These are phyloP conservation scores for Dissophora ornata DNA, from an alignment of 192 early-diverging fungal genomes.

Conservation along the genomic window DNA sequence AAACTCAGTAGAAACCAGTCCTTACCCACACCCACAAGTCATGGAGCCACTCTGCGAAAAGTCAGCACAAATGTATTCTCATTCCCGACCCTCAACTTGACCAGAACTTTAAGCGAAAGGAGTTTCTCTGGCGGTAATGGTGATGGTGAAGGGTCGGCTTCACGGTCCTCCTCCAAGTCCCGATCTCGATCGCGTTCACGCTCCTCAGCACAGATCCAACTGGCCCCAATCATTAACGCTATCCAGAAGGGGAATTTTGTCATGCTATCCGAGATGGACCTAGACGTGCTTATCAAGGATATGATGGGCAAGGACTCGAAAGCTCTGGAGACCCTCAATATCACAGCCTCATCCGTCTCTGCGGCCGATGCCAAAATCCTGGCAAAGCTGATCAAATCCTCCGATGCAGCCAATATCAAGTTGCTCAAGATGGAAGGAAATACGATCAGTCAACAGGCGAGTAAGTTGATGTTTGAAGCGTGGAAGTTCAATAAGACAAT, in stretches of 20 bases:
- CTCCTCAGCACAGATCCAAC: conserved; percentile 14
- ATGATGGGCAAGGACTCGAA: conserved; percentile 49
- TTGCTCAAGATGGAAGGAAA: conserved; percentile 47
- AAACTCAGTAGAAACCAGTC: conserved; percentile 45
- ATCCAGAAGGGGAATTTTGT: conserved; percentile 52
- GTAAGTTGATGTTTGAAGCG: conserved; percentile 51
- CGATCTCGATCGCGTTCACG: conserved; percentile 25
- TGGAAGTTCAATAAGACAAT: conserved; percentile 56
- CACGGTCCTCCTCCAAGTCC: conserved; percentile 37
- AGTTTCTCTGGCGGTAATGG: conserved; percentile 5
- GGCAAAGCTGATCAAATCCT: conserved; percentile 52
- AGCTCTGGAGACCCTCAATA: conserved; percentile 44
- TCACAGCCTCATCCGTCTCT: conserved; percentile 35
- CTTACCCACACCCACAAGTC: conserved; percentile 33
- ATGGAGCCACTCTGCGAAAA: conserved; percentile 44
- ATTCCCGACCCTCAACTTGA: conserved; percentile 46
- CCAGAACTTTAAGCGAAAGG: conserved; percentile 36
- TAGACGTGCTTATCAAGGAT: conserved; percentile 34
- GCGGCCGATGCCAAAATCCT: conserved; percentile 49
- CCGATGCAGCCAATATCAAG: conserved; percentile 51
- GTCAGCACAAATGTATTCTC: conserved; percentile 47
- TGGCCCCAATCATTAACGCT: conserved; percentile 44
- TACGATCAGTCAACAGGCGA: conserved; percentile 52
- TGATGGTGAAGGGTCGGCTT: conserved; percentile 7
- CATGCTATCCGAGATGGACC: conserved; percentile 44